Evolutionary conservation across 1,139 yeast genomes (phyloP).

Genomic region (Yamadazyma mexicana): DNA sequence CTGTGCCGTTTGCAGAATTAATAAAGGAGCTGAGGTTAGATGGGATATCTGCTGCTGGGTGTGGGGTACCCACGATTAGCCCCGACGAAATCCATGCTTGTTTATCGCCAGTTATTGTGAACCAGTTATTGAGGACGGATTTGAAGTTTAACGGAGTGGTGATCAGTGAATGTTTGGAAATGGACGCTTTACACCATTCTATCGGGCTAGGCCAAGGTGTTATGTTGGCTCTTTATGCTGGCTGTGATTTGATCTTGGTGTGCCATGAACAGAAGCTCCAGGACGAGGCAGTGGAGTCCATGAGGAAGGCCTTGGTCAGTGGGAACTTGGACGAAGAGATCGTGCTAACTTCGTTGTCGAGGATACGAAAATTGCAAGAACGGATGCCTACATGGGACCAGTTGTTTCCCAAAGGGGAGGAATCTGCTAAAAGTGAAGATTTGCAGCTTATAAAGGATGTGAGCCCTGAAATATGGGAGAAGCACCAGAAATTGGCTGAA

Average conservation of each 20-base stretch:
- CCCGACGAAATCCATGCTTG: constrained; percentile 68
- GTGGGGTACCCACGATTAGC: constrained; percentile 64
- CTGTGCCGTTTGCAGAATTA: constrained; percentile 53
- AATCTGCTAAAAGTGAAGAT: constrained; percentile 28
- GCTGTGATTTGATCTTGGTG: constrained; percentile 66
- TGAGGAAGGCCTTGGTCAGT: constrained; percentile 52
- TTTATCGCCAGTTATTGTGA: constrained; percentile 57
- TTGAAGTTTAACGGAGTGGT: constrained; percentile 60
- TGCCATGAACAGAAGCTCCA: constrained; percentile 60
- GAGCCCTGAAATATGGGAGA: constrained; percentile 36
- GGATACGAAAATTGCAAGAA: constrained; percentile 49
- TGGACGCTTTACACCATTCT: constrained; percentile 63
- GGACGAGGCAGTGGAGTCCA: constrained; percentile 57
- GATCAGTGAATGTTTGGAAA: constrained; percentile 64
- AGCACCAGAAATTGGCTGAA: constrained; percentile 47
- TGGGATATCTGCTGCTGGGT: constrained; percentile 65
- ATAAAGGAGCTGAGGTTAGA: constrained; percentile 52
- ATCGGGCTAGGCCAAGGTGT: constrained; percentile 71
- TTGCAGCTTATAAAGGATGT: constrained; percentile 25
- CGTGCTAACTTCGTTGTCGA: constrained; percentile 37
- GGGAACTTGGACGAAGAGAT: constrained; percentile 52
- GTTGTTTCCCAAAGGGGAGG: constrained; percentile 40
- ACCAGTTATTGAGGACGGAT: constrained; percentile 52
- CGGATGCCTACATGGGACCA: constrained; percentile 49
- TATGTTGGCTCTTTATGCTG: constrained; percentile 60